Evolutionary conservation across 768 basidiomycete species (phyloP).

Genomic region (Steccherinum ochraceum): DNA sequence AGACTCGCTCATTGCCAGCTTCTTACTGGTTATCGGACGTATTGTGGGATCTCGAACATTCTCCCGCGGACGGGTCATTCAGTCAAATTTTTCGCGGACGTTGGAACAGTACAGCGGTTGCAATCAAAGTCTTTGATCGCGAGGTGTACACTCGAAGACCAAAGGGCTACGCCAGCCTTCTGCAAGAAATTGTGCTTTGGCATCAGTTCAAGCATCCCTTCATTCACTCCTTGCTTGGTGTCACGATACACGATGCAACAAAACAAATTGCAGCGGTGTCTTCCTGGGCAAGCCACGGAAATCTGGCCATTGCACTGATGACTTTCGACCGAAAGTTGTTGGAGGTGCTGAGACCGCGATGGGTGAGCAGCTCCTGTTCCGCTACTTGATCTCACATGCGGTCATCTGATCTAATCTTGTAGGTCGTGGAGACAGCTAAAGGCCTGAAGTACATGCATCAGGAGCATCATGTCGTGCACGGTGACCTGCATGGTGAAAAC

Average conservation of each 20-base stretch:
- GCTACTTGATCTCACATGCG: not conserved
- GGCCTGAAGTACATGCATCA: conserved; percentile 6
- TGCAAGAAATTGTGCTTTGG: conserved; percentile 4
- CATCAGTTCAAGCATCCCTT: conserved; percentile 3
- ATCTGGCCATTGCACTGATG: not conserved
- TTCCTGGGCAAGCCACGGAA: not conserved
- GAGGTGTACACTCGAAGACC: not conserved
- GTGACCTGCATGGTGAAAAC: conserved; percentile 7
- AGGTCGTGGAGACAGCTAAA: conserved; percentile 2
- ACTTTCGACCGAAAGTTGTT: conserved; percentile 2
- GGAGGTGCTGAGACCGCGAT: not conserved
- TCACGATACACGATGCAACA: not conserved
- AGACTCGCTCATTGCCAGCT: too few relatives aligned
- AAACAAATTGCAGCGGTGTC: not conserved
- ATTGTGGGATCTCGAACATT: not conserved
- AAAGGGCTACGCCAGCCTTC: not conserved
- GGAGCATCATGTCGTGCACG: conserved; percentile 4
- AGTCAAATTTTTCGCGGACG: not conserved
- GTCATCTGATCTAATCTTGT: not conserved
- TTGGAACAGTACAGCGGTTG: not conserved
- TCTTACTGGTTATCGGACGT: not conserved
- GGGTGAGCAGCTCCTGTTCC: not conserved
- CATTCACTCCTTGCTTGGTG: conserved; percentile 4
- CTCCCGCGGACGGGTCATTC: not conserved
- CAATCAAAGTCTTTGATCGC: not conserved